Evolutionary conservation across 768 basidiomycete genomes (phyloP).

Genomic region (Rhizopogon vesiculosus): DNA sequence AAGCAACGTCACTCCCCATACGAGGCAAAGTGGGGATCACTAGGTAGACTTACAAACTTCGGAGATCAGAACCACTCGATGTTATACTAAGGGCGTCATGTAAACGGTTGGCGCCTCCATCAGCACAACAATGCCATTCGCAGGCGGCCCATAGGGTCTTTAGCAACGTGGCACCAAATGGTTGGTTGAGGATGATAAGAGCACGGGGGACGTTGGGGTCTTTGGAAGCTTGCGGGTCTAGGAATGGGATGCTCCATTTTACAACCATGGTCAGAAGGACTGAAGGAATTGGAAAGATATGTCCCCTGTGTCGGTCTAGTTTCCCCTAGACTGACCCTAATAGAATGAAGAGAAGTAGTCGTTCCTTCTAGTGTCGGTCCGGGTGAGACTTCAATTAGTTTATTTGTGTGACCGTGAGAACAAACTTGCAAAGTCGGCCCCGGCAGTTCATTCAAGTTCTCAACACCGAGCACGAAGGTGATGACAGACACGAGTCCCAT

Average conservation of each 20-base stretch:
- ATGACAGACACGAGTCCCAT: constrained; percentile 24
- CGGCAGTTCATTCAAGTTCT: too few relatives aligned
- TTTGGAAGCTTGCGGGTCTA: constrained; percentile 13
- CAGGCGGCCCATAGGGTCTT: constrained; percentile 51
- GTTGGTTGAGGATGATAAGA: constrained; percentile 88
- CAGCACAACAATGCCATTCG: constrained; percentile 67
- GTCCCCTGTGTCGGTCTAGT: too few relatives aligned
- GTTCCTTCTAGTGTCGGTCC: too few relatives aligned
- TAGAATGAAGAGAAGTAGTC: too few relatives aligned
- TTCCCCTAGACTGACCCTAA: too few relatives aligned
- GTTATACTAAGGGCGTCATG: constrained; percentile 46
- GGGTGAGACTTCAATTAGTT: too few relatives aligned
- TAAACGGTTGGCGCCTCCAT: constrained; percentile 85
- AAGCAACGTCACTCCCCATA: not conserved
- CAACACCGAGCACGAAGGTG: not conserved
- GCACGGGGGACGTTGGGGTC: constrained; percentile 31
- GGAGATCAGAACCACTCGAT: constrained; percentile 6
- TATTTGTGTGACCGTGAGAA: not conserved
- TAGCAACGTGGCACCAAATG: constrained; percentile 65
- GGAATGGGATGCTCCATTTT: constrained; percentile 22
- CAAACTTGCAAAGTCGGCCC: not conserved
- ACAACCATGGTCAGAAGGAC: not conserved
- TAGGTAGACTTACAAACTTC: constrained; percentile 8
- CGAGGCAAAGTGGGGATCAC: not conserved
- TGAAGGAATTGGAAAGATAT: too few relatives aligned